A percentile compares a stretch with the other conserved stretches of the same genome.
phyloP scores from a whole-genome alignment of 305 asterid genomes.

The Plantago coronopus region DNA sequence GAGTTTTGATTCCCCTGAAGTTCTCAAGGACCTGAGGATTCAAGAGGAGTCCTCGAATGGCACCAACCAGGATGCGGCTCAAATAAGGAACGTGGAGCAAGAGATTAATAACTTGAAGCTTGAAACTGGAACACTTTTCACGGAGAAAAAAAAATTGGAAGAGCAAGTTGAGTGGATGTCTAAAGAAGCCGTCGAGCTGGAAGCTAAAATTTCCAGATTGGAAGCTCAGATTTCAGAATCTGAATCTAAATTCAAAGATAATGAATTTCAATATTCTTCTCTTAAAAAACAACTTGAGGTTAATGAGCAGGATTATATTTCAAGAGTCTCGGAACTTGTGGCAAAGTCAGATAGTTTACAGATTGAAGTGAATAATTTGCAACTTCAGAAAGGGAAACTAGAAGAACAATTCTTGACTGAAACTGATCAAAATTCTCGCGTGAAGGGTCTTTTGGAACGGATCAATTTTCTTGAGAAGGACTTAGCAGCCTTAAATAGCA shows the following conservation, averaged over 20 bases:
- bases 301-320: background rate
- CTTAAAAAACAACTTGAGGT: slow-evolving; percentile 11
- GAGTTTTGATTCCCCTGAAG: slow-evolving; percentile 29
- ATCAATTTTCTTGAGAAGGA: slow-evolving; percentile 30
- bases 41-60: slow-evolving; percentile 32
- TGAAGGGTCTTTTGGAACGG: slow-evolving; percentile 27
- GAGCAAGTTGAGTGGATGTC: slow-evolving; percentile 20
- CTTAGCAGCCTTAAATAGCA: slow-evolving; percentile 26
- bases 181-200: slow-evolving; percentile 23
- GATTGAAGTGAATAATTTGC: slow-evolving; percentile 29
- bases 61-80: slow-evolving; percentile 17
- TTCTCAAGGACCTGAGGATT: slow-evolving; percentile 36
- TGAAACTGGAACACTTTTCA: slow-evolving; percentile 20
- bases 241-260: slow-evolving; percentile 26
- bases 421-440: slow-evolving; percentile 29
- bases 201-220: slow-evolving; percentile 26
- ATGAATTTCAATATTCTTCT: slow-evolving; percentile 27
- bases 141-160: slow-evolving; percentile 28
- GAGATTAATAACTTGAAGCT: slow-evolving; percentile 23
- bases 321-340: slow-evolving; percentile 20
- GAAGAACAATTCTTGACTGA: slow-evolving; percentile 25
- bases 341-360: slow-evolving; percentile 18
- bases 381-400: slow-evolving; percentile 27
- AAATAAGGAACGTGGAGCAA: slow-evolving; percentile 24
- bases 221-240: slow-evolving; percentile 23